Evolutionary conservation across 805 yeast genomes (phyloP), one percentile per base, ranked within the genome.

Genomic region (Sporopachydermia quercuum): DNA sequence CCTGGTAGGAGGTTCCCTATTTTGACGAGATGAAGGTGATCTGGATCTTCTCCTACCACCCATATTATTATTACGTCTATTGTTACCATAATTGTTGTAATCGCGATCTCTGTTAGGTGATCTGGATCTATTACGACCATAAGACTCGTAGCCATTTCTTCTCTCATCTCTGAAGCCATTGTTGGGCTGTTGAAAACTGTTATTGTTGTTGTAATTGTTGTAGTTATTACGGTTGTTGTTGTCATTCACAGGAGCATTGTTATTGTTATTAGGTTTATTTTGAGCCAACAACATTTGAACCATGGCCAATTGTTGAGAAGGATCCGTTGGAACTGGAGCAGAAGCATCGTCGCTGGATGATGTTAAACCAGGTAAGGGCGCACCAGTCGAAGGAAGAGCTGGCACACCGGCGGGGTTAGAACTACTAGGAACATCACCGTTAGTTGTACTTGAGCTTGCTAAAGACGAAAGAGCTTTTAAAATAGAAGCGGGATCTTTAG

Each of bases 381-480:
- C 30, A 8, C 13, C 30, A 8, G 30, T 23, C n/a, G 30, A 23
- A 8, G 30, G 13, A 23, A 23, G 30, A 23, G 30, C n/a, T 8
- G 30, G 13, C 13, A n/a, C 30, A n/a, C n/a, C n/a, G n/a, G n/a
- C n/a, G n/a, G n/a, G n/a, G n/a, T n/a, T n/a, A n/a, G 30, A 8
- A n/a, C 30, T 23, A 8, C 13, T 23, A 23, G 30, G 30, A n/a
- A n/a, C n/a, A n/a, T n/a, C n/a, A n/a, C n/a, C n/a, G n/a, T n/a
- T n/a, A 8, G 30, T 8, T 8, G 8, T 23, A 23, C 30, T 23
- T 8, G 30, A 23, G n/a, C 30, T 54, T 43, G 75, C 79, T 56
- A 77, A 65, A 37, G 76, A 67, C 16, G 84, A 82, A 40, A 77
- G 63, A 16, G 83, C 84, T 63, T 75, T 80, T 46, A 80, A 66